A percentile compares a stretch with the other conserved stretches of the same genome.
Evolutionary conservation across 768 basidiomycete species (phyloP).

Genomic region (Leccinum rimulosum): DNA sequence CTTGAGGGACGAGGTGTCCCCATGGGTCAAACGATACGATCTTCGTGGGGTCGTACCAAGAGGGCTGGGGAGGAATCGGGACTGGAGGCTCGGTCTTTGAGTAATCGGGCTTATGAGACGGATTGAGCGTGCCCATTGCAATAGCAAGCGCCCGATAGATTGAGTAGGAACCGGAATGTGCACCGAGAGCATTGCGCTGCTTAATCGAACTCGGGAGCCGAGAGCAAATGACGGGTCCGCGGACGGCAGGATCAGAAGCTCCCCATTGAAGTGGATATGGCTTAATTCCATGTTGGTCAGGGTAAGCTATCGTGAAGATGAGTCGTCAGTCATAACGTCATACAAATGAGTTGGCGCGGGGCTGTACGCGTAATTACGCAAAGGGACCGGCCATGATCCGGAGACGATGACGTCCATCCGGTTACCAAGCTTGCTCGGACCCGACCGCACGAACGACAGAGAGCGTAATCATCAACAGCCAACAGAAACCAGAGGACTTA

Average conservation of each 20-base stretch:
- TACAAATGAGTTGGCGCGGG: slow-evolving; percentile 1
- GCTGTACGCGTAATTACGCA: slow-evolving; percentile 9
- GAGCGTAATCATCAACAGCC: slow-evolving; percentile 1
- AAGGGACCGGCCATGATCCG: slow-evolving; percentile 12
- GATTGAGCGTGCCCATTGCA: slow-evolving; percentile 81
- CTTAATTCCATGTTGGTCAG: slow-evolving; percentile 87
- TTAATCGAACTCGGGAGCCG: slow-evolving; percentile 83
- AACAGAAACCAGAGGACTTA: slow-evolving; percentile 37
- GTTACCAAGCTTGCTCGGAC: neutral
- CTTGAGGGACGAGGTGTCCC: slow-evolving; percentile 81
- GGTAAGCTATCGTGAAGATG: slow-evolving; percentile 57
- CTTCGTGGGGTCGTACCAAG: slow-evolving; percentile 75
- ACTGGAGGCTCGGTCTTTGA: slow-evolving; percentile 83
- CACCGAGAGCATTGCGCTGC: slow-evolving; percentile 89
- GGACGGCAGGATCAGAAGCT: slow-evolving; percentile 53
- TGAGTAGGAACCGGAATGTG: slow-evolving; percentile 90
- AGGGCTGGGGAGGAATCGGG: slow-evolving; percentile 66
- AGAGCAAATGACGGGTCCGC: slow-evolving; percentile 88
- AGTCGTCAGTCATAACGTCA: slow-evolving; percentile 11
- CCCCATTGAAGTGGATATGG: slow-evolving; percentile 86
- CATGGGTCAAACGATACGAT: slow-evolving; percentile 94
- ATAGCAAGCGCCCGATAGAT: slow-evolving; percentile 93
- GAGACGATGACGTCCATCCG: slow-evolving; percentile 5
- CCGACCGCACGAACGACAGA: neutral
- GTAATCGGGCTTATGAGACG: slow-evolving; percentile 81